phyloP scores from a whole-genome alignment of 208 protist species.

The Acanthamoeba castellanii region DNA sequence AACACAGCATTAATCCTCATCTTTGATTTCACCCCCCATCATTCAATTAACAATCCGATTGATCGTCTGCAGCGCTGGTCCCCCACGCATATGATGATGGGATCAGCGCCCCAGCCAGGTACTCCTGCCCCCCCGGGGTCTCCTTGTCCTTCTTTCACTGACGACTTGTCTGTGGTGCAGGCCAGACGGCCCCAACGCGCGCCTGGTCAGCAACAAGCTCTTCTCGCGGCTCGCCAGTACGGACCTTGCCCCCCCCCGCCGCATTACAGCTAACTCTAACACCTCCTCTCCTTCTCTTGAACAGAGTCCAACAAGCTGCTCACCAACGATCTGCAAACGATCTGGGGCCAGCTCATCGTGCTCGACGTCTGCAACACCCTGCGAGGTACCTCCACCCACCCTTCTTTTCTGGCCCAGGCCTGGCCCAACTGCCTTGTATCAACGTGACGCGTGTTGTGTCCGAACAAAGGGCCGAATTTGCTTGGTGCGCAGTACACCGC shows the following conservation, averaged over 20 bases:
- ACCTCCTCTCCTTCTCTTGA: neutral
- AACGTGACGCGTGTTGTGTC: neutral
- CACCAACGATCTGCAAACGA: conserved; percentile 21
- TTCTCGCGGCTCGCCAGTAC: neutral
- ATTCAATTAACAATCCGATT: neutral
- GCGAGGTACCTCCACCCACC: neutral
- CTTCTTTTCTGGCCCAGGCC: neutral
- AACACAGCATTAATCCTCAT: neutral
- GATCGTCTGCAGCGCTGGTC: neutral
- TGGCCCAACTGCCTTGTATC: too few relatives aligned
- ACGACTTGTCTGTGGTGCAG: too few relatives aligned
- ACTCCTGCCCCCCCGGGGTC: neutral
- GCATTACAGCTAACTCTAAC: neutral
- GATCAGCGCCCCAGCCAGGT: neutral
- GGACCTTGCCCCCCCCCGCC: neutral
- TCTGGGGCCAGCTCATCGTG: conserved; percentile 37
- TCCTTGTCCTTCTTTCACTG: neutral
- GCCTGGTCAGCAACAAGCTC: conserved; percentile 3
- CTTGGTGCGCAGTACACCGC: neutral
- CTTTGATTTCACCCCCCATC: too few relatives aligned
- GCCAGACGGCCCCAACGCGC: neutral
- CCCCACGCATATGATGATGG: neutral
- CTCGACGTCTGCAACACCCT: conserved; percentile 31
- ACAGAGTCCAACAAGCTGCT: neutral
- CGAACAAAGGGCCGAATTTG: neutral